phyloP scores from a whole-genome alignment of 352 stramenopile species.

The Globisporangium spiculum region DNA sequence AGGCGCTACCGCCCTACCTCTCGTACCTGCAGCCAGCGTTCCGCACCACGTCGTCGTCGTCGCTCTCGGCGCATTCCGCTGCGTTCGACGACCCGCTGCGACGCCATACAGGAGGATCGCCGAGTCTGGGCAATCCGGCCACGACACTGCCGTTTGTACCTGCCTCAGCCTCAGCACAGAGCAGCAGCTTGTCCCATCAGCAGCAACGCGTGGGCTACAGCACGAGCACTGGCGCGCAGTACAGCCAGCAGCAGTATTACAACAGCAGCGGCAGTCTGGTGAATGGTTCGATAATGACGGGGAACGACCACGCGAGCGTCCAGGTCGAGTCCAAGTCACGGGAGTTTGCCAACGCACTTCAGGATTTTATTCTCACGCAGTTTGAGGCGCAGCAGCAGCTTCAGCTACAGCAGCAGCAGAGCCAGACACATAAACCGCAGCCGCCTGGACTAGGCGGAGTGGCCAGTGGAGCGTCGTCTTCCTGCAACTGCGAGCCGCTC shows the following conservation, averaged over 20 bases:
- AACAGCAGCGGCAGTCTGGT: conserved; percentile 12
- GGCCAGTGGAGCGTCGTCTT: background rate
- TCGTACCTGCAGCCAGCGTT: conserved; percentile 63
- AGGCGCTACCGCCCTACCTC: conserved; percentile 67
- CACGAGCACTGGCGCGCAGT: background rate
- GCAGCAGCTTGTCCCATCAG: conserved; percentile 1
- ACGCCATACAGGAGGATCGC: conserved; percentile 13
- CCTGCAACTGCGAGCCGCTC: conserved; percentile 41
- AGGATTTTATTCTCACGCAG: conserved; percentile 45
- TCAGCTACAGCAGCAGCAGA: conserved; percentile 8
- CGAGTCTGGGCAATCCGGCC: conserved; percentile 10
- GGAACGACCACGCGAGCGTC: background rate
- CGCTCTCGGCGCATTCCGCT: background rate
- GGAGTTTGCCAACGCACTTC: conserved; percentile 59
- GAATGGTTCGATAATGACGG: conserved; percentile 2
- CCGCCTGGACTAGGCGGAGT: conserved; percentile 7
- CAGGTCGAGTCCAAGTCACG: conserved; percentile 49
- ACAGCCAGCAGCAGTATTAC: conserved; percentile 12
- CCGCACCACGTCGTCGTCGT: conserved; percentile 23
- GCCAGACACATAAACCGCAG: conserved; percentile 15
- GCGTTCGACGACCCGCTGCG: conserved; percentile 12
- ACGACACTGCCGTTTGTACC: conserved; percentile 14
- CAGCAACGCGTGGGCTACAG: background rate
- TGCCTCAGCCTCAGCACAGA: background rate
- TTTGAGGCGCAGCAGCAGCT: conserved; percentile 27